These are phyloP conservation scores for Tothia fuscella DNA, from an alignment of 2,329 filamentous ascomycete species.

Conservation along the genomic window DNA sequence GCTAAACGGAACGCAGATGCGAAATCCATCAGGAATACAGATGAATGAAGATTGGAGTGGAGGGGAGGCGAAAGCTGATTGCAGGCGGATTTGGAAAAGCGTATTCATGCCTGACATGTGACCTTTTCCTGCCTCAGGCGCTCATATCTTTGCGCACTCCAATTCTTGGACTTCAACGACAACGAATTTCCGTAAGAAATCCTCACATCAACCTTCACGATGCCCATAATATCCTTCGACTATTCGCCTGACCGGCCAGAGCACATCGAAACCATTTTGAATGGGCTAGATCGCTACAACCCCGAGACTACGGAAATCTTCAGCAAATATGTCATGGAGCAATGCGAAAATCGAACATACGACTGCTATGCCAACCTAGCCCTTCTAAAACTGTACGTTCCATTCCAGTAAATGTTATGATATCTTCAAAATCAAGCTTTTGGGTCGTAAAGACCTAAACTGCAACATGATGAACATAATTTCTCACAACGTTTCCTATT, in stretches of 20 bases:
- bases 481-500: slow-evolving; percentile 93
- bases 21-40: too few relatives aligned
- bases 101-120: too few relatives aligned
- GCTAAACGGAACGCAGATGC: too few relatives aligned
- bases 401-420: slow-evolving; percentile 15
- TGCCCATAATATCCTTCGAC: too few relatives aligned
- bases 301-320: slow-evolving; percentile 89
- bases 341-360: slow-evolving; percentile 89
- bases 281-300: slow-evolving; percentile 96
- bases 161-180: too few relatives aligned
- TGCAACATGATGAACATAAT: slow-evolving; percentile 56
- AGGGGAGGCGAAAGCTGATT: too few relatives aligned
- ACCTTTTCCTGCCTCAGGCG: too few relatives aligned
- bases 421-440: slow-evolving; percentile 10
- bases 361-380: slow-evolving; percentile 97
- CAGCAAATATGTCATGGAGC: slow-evolving; percentile 86
- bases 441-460: background rate
- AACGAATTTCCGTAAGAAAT: too few relatives aligned
- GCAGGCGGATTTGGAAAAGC: too few relatives aligned
- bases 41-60: too few relatives aligned
- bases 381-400: slow-evolving; percentile 85
- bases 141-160: too few relatives aligned
- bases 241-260: slow-evolving; percentile 85
- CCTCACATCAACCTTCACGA: too few relatives aligned
- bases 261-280: slow-evolving; percentile 85